phyloP scores from a whole-genome alignment of 768 basidiomycete genomes.

The Chlorophyllum brunneum region DNA sequence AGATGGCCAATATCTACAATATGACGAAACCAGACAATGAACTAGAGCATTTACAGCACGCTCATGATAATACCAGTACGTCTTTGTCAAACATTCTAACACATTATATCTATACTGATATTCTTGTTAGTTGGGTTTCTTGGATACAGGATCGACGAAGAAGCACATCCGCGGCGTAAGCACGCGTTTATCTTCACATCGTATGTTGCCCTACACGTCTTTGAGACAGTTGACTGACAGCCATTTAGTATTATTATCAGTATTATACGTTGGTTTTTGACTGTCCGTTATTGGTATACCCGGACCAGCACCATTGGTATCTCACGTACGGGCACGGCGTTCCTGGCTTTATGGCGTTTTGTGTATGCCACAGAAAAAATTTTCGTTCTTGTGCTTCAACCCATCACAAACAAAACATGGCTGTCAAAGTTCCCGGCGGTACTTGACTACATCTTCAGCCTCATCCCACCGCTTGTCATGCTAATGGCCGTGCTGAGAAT shows the following conservation, averaged over 20 bases:
- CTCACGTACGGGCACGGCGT: slow-evolving; percentile 22
- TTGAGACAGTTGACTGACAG: not conserved
- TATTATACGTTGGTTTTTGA: slow-evolving; percentile 12
- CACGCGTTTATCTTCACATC: slow-evolving; percentile 5
- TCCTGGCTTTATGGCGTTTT: slow-evolving; percentile 15
- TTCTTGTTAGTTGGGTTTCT: slow-evolving; percentile 21
- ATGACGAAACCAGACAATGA: slow-evolving; percentile 20
- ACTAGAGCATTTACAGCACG: slow-evolving; percentile 19
- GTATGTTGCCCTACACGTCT: slow-evolving; percentile 14
- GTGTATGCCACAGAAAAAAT: slow-evolving; percentile 8
- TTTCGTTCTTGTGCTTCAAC: not conserved
- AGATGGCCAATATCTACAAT: not conserved
- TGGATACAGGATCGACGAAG: slow-evolving; percentile 25
- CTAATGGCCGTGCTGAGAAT: slow-evolving; percentile 21
- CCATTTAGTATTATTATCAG: slow-evolving; percentile 14
- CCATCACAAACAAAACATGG: not conserved
- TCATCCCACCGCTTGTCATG: slow-evolving; percentile 20
- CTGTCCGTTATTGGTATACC: slow-evolving; percentile 30
- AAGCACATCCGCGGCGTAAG: slow-evolving; percentile 26
- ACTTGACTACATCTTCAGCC: not conserved
- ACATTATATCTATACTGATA: not conserved
- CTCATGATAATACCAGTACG: slow-evolving; percentile 23
- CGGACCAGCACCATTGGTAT: slow-evolving; percentile 29
- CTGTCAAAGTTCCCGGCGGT: too few relatives aligned
- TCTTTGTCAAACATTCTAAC: not conserved